Conservation (phyloP, 73 alveolate species). For the Stentor roeselii region DNA sequence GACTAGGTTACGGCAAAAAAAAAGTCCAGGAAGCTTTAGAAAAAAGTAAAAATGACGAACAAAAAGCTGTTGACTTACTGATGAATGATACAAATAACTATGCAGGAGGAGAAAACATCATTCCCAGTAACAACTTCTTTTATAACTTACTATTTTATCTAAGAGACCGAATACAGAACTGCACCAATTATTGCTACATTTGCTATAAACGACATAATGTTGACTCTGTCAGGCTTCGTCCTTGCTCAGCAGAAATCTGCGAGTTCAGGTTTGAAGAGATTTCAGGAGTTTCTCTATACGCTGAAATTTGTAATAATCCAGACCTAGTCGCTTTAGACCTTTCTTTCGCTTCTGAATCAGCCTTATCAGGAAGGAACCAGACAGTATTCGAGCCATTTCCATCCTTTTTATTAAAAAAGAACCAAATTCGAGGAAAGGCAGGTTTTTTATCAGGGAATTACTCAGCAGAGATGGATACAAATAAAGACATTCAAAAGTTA, state of each 20-base stretch:
- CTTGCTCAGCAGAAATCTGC: conserved; percentile 33
- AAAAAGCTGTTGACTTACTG: conserved; percentile 31
- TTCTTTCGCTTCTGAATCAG: conserved; percentile 42
- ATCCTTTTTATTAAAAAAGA: conserved; percentile 41
- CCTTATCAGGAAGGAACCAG: conserved; percentile 38
- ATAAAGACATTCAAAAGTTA: conserved; percentile 46
- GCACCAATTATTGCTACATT: conserved; percentile 30
- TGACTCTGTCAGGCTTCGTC: conserved; percentile 30
- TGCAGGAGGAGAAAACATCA: not conserved
- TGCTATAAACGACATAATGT: conserved; percentile 24
- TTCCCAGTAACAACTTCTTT: conserved; percentile 29
- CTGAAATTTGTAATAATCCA: conserved; percentile 36
- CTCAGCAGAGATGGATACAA: conserved; percentile 30
- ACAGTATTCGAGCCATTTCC: conserved; percentile 62
- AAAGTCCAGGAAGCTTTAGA: conserved; percentile 31
- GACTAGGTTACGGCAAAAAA: conserved; percentile 37
- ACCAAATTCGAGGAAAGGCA: conserved; percentile 46
- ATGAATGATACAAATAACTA: not conserved
- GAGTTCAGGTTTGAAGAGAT: conserved; percentile 57
- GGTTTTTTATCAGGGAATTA: conserved; percentile 40
- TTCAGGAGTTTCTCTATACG: conserved; percentile 41
- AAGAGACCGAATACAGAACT: not conserved
- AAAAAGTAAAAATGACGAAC: conserved; percentile 28
- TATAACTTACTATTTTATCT: conserved; percentile 26
- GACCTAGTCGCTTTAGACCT: conserved; percentile 35